Evolutionary conservation across 257 asterid genomes (phyloP).

Genomic region (Solanum rostratum): DNA sequence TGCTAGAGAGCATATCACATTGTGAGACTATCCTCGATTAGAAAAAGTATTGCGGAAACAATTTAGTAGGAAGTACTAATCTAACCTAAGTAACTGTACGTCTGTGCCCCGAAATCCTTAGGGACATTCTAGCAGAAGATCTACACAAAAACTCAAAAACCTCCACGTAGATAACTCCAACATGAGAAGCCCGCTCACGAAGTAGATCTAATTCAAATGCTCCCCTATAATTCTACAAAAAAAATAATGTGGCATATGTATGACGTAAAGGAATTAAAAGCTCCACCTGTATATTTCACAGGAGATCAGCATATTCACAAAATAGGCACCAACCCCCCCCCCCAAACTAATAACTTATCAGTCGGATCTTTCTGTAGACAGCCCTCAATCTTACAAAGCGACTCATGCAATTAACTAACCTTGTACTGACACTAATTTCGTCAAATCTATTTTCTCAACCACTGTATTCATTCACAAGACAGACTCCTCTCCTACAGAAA

Average conservation of each 20-base stretch:
- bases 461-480: background rate
- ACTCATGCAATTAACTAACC: background rate
- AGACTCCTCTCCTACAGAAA: background rate
- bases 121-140: background rate
- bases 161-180: background rate
- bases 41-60: background rate
- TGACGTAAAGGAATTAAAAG: background rate
- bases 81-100: background rate
- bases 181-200: background rate
- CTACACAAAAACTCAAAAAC: background rate
- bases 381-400: background rate
- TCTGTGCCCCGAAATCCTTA: background rate
- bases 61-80: background rate
- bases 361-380: background rate
- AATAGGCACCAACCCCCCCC: background rate
- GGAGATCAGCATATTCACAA: background rate
- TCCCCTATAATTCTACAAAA: background rate
- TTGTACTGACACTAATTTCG: background rate
- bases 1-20: background rate
- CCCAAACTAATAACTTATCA: background rate
- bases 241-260: background rate
- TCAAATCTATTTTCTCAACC: background rate
- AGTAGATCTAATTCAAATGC: background rate
- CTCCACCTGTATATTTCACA: background rate
- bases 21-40: background rate